Evolutionary conservation across 2,329 filamentous ascomycete species (phyloP), one percentile per base, ranked within the genome.

Genomic region (Colletotrichum sansevieriae): DNA sequence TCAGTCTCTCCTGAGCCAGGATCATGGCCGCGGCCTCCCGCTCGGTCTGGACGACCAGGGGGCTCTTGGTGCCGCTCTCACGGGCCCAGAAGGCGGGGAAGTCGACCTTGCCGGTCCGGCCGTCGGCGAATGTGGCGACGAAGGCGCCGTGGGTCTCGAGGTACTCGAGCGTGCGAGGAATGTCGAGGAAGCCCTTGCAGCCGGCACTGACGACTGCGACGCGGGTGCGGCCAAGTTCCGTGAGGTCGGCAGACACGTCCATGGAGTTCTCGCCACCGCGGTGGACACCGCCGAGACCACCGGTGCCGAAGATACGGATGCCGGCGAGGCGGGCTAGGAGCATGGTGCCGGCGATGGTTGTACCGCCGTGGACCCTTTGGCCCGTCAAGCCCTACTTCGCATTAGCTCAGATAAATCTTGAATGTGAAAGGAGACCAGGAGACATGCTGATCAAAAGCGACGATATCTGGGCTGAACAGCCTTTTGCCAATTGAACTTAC

Each of bases 101-200:
- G 74, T 97, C 92, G 46, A 98, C 87, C 6, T 86, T 81, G 2
- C 90, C 91, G 29, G 82, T 80, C 43, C 93, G 87, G 1, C 92
- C 93, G 79, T 97, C 93, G 25, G 94, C 91, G 82, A 98, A 99
- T 2, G 96, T 98, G 3, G 90, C 92, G 1, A 98, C 94, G 43
- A 91, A 87, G 22, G 94, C 94, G 10, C 92, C 92, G 76, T 91
- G 88, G 0, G 89, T 91, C 78, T 91, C 89, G 20, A 91, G 83
- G 73, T 85, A 86, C 82, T 99, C 96, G 5, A 99, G 85, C 0
- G 96, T 99, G 60, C 93, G 87, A 2, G 92, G 90, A 68, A 98
- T 94, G 76, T 99, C 96, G 43, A 99, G 85, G 79, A 99, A 98
- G 71, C 95, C 96, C 82, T 99, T 99, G 82, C 94, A 97, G 13